A percentile compares a stretch with the other conserved stretches of the same genome.
Conservation (phyloP, 768 basidiomycete species). For the Arthromyces matolae region DNA sequence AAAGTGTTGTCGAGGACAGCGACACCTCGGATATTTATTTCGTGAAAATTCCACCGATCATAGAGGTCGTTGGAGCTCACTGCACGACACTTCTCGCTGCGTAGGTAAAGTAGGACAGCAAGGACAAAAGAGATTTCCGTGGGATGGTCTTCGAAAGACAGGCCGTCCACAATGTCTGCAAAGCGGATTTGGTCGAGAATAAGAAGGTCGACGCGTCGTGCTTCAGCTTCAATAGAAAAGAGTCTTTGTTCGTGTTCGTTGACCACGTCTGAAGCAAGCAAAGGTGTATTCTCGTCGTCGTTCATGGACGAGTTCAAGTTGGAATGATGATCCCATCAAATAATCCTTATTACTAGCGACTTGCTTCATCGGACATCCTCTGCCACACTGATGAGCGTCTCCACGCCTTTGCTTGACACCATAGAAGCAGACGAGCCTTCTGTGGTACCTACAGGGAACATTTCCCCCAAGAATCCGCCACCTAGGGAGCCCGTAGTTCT, state of each 20-base stretch:
- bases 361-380: neutral
- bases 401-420: slow-evolving; percentile 67
- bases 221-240: slow-evolving; percentile 16
- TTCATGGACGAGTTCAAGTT: slow-evolving; percentile 6
- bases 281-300: slow-evolving; percentile 21
- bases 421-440: slow-evolving; percentile 83
- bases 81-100: slow-evolving; percentile 25
- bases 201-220: slow-evolving; percentile 18
- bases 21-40: slow-evolving; percentile 20
- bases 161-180: slow-evolving; percentile 18
- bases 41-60: slow-evolving; percentile 38
- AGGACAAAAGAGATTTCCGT: slow-evolving; percentile 28
- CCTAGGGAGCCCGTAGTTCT: slow-evolving; percentile 48
- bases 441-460: slow-evolving; percentile 33
- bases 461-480: slow-evolving; percentile 26
- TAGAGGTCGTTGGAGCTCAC: slow-evolving; percentile 37
- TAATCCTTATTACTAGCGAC: neutral
- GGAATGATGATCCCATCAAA: slow-evolving; percentile 13
- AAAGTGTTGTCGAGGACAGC: slow-evolving; percentile 32
- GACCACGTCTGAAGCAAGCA: slow-evolving; percentile 8
- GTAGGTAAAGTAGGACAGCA: slow-evolving; percentile 32
- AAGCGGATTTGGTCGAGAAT: slow-evolving; percentile 19
- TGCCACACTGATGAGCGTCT: slow-evolving; percentile 38
- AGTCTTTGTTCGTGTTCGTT: neutral
- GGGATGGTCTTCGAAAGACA: slow-evolving; percentile 12